A percentile compares a stretch with the other conserved stretches of the same genome.
These are phyloP conservation scores for Phytophthora macrochlamydospora DNA, from an alignment of 352 stramenopile genomes.

Conservation along the genomic window DNA sequence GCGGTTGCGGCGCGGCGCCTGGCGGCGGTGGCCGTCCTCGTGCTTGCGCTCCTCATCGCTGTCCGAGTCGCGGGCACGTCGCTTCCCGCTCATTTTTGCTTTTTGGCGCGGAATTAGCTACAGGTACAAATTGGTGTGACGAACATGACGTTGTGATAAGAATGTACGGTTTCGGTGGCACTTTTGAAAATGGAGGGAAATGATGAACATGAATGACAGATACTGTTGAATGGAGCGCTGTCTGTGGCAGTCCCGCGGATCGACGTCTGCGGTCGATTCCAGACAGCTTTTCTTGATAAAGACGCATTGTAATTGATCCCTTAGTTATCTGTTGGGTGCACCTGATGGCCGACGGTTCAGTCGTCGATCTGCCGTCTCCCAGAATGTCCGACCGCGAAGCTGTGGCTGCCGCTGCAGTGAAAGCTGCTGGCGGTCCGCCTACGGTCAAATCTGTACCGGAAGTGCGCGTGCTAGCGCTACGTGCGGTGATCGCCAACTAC, in stretches of 20 bases:
- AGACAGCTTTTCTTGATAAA: neutral
- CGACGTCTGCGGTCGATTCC: constrained; percentile 20
- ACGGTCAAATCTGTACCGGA: constrained; percentile 35
- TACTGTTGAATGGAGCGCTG: constrained; percentile 39
- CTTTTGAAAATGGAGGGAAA: neutral
- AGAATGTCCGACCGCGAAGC: constrained; percentile 26
- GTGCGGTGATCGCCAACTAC: constrained; percentile 49
- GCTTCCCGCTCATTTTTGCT: constrained; percentile 19
- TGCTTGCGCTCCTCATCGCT: constrained; percentile 29
- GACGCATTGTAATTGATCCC: too few relatives aligned
- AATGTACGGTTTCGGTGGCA: neutral
- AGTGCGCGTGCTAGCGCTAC: constrained; percentile 42
- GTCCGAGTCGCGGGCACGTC: constrained; percentile 9
- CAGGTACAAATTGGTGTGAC: neutral
- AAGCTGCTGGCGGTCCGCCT: constrained; percentile 17
- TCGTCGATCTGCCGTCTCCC: neutral
- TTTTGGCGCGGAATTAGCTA: constrained; percentile 8
- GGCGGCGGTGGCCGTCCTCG: constrained; percentile 8
- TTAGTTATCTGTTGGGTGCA: too few relatives aligned
- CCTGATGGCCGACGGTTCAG: too few relatives aligned
- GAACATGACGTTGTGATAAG: neutral
- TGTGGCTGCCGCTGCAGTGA: constrained; percentile 14
- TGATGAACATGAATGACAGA: constrained; percentile 29
- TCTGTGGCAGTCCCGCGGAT: constrained; percentile 17
- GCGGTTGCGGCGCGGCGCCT: constrained; percentile 19